These are phyloP conservation scores for Pleurotus djamor DNA, from an alignment of 768 basidiomycete genomes.

Conservation along the genomic window DNA sequence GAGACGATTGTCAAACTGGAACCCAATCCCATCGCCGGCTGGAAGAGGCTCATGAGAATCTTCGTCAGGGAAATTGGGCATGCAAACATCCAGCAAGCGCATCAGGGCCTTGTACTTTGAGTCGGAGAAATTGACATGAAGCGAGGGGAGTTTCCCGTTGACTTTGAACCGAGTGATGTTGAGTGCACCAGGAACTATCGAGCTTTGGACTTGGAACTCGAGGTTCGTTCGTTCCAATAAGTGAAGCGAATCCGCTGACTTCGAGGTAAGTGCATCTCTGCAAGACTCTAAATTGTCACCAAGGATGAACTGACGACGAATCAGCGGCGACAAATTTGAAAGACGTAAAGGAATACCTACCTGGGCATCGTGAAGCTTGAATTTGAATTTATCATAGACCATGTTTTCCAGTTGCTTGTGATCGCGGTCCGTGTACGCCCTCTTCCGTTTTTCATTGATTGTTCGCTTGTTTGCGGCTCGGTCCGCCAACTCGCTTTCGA, in stretches of 20 bases:
- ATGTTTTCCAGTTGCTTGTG: slow-evolving; percentile 82
- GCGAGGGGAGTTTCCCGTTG: slow-evolving; percentile 80
- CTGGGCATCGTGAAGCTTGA: slow-evolving; percentile 88
- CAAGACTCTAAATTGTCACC: slow-evolving; percentile 83
- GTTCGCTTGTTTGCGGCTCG: slow-evolving; percentile 69
- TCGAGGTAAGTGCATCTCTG: slow-evolving; percentile 69
- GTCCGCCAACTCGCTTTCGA: slow-evolving; percentile 87
- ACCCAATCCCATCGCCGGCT: slow-evolving; percentile 26
- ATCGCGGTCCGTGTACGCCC: slow-evolving; percentile 85
- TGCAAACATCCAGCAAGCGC: slow-evolving; percentile 86
- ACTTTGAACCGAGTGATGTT: slow-evolving; percentile 89
- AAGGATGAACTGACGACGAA: slow-evolving; percentile 76
- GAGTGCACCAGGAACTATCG: slow-evolving; percentile 82
- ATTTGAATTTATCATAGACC: slow-evolving; percentile 91
- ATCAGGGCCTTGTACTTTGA: slow-evolving; percentile 90
- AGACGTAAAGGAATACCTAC: slow-evolving; percentile 33
- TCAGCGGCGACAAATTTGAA: slow-evolving; percentile 8
- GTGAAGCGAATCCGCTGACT: slow-evolving; percentile 65
- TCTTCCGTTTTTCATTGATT: slow-evolving; percentile 79
- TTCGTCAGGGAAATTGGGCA: slow-evolving; percentile 75
- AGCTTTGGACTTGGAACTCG: slow-evolving; percentile 85
- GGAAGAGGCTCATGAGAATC: slow-evolving; percentile 16
- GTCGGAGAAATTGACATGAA: slow-evolving; percentile 90
- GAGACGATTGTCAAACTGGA: slow-evolving; percentile 34
- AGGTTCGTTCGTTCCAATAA: slow-evolving; percentile 92